Evolutionary conservation across 179 eudicot genomes (phyloP), one percentile per base, ranked within the genome.

Genomic region (Actinidia polygama): DNA sequence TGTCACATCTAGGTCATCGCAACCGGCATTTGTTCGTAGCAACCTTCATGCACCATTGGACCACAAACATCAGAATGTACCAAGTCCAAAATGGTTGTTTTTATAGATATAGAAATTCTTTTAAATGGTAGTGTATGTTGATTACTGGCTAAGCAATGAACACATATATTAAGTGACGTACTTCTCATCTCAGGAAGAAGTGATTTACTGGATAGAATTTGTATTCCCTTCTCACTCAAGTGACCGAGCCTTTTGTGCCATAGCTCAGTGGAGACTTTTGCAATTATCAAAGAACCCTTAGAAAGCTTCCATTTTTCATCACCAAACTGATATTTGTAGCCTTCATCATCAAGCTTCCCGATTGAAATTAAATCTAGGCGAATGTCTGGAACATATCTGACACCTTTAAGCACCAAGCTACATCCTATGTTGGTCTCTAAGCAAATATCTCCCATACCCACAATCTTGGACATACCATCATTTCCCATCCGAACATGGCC

Each of bases 21-120:
- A n/a, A n/a, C n/a, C n/a, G n/a, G n/a, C n/a, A n/a, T n/a, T n/a
- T n/a, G n/a, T n/a, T n/a, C n/a, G n/a, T n/a, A n/a, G n/a, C n/a
- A n/a, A n/a, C n/a, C n/a, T n/a, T n/a, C n/a, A n/a, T n/a, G n/a
- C n/a, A n/a, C n/a, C n/a, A n/a, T n/a, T n/a, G n/a, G 77, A 9
- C 77, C 77, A 49, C 73, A 64, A 1, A 79, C 73, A 79, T 79
- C 81, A 6, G 81, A 40, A 36, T 79, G 73, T 8, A 79, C 16
- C 10, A 79, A 21, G 10, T 79, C 23, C 0, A 79, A 47, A 3
- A 49, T 15, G 18, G 15, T 3, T 5, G 53, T 0, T n/a, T 71
- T 71, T 71, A 51, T 71, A 12, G 53, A 44, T 40, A 51, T 1
- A 44, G 6, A 0, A 24, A 1, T 2, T 12, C n/a, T 71, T 0